Conservation (phyloP, 2,329 filamentous ascomycete species). For the Venturia oleaginea region DNA sequence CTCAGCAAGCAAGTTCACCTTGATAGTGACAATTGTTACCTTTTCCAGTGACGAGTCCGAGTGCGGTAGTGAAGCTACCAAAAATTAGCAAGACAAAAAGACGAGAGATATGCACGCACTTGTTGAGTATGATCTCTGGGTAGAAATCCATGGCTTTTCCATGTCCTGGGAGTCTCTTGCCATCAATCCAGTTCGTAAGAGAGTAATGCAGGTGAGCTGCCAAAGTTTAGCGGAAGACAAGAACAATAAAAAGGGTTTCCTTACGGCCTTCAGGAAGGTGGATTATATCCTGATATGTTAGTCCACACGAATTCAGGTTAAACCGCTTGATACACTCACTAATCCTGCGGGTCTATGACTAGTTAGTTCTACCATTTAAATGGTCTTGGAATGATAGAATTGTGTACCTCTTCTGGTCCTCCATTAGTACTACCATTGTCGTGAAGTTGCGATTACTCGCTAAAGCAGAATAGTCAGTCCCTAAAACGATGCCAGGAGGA, state of each 20-base stretch:
- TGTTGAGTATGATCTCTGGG: slow-evolving; percentile 66
- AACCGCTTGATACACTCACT: slow-evolving; percentile 24
- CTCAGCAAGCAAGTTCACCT: no score
- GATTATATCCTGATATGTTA: no score
- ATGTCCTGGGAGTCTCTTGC: slow-evolving; percentile 79
- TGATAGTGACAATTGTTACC: no score
- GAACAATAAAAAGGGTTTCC: no score
- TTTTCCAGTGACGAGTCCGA: slow-evolving; percentile 75
- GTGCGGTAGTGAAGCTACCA: slow-evolving; percentile 76
- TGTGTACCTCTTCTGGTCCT: slow-evolving; percentile 68
- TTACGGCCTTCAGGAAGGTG: slow-evolving; percentile 37
- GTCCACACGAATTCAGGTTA: no score
- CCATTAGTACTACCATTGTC: slow-evolving; percentile 72
- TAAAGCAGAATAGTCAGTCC: no score
- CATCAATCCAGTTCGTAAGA: slow-evolving; percentile 84
- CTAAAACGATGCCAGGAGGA: no score
- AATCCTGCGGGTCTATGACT: slow-evolving; percentile 55
- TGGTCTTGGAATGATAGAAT: background rate
- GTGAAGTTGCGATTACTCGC: slow-evolving; percentile 41
- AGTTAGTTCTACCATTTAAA: background rate
- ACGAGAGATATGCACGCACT: background rate
- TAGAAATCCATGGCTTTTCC: slow-evolving; percentile 84
- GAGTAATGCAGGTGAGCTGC: slow-evolving; percentile 58
- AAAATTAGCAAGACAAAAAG: background rate
- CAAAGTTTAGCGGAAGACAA: no score